phyloP scores from a whole-genome alignment of 2,329 filamentous ascomycete species.

The Hymenoscyphus linearis region DNA sequence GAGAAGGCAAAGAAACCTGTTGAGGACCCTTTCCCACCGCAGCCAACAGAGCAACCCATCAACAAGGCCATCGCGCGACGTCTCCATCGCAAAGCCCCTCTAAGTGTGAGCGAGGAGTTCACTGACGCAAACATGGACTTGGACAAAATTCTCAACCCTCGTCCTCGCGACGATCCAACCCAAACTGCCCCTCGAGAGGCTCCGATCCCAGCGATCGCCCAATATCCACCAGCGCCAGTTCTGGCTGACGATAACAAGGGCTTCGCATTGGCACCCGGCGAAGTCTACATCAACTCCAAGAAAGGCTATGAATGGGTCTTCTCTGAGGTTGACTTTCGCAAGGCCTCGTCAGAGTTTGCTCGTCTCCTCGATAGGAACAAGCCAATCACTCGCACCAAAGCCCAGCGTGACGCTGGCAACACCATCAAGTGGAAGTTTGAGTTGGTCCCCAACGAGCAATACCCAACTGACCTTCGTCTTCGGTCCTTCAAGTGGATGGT shows the following conservation, averaged over 20 bases:
- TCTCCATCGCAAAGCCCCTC: no score
- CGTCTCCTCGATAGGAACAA: conserved; percentile 6
- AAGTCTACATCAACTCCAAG: conserved; percentile 25
- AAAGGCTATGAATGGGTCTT: conserved; percentile 26
- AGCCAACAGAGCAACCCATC: no score
- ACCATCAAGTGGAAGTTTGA: conserved; percentile 21
- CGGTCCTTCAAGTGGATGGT: conserved; percentile 22
- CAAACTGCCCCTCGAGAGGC: no score
- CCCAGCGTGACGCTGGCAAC: conserved; percentile 10
- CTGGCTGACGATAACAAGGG: not conserved
- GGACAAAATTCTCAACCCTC: not conserved
- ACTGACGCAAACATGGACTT: no score
- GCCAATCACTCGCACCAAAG: conserved; percentile 15
- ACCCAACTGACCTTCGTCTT: conserved; percentile 18
- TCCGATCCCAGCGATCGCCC: conserved; percentile 1
- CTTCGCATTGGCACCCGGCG: conserved; percentile 20
- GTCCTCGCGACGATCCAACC: not conserved
- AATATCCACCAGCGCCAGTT: not conserved
- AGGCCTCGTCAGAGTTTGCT: conserved; percentile 7
- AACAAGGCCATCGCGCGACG: no score
- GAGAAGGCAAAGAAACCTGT: not conserved
- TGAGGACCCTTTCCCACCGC: no score
- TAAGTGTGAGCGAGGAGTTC: no score
- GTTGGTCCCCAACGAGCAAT: conserved; percentile 15
- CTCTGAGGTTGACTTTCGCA: conserved; percentile 17